Base-by-base conservation (phyloP, 1,284 basidiomycete genomes). In the Ganoderma multipileum region DNA sequence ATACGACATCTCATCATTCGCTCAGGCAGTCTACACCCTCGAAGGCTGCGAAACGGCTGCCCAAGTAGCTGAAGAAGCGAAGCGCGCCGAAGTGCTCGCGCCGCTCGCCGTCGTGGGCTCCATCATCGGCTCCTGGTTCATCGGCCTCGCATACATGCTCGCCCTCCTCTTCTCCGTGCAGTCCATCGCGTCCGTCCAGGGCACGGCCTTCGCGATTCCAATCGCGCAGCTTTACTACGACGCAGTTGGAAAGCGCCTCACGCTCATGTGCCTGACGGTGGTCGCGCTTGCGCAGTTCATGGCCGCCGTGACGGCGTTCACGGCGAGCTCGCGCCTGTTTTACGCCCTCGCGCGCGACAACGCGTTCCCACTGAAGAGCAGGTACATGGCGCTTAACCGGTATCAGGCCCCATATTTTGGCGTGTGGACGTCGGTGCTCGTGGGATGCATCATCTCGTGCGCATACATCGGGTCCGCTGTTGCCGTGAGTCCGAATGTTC, bases 31-130 rank as follows among this genome's bases (percentile, higher is more conserved):
- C 6, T 89, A 89, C 73, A 88, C 88, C 0, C 82, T 89, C 30
- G 88, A 88, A 78, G 88, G 88, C 23, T 89, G 88, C 75, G 88
- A 89, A 75, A 89, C 88, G 6, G 87, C 87, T 44, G 88, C 87
- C 30, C 88, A 89, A 76, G 84, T 89, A 8, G 87, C 88, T 5
- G 88, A 89, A 76, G 87, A 89, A 77, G 87, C 87, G 33, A 79
- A 83, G 59, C 84, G 85, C 54, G 88, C 88, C 0, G 86, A 87
- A 67, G 70, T 87, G 61, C 84, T 89, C 28, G 86, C 88, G 0
- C 88, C 88, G 6, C 78, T 88, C 44, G 88, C 86, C 14, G 84
- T 89, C 47, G 85, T 88, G 36, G 83, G 82, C 42, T 85, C 83
- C 74, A 87, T 89, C 71, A 80, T 83, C n/a, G 86, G 88, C 28